Conservation (phyloP, 768 basidiomycete genomes). For the Phylloporus sp. region DNA sequence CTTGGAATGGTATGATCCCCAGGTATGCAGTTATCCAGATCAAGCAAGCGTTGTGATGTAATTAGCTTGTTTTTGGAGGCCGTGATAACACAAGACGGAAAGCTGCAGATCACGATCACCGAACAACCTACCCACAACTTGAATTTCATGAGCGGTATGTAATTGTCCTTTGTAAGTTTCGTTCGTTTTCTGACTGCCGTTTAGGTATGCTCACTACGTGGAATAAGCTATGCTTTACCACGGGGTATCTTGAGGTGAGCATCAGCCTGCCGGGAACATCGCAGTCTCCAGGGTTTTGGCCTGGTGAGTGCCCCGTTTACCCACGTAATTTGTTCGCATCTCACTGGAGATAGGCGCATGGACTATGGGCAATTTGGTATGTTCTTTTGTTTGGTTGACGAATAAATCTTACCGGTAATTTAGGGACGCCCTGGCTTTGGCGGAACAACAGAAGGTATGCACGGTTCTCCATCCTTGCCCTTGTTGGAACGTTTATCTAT, state of each 20-base stretch:
- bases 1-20: constrained; percentile 80
- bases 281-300: constrained; percentile 74
- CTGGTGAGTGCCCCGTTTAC: constrained; percentile 47
- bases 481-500: neutral
- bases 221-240: constrained; percentile 95
- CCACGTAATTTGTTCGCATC: neutral
- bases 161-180: neutral
- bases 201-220: constrained; percentile 73
- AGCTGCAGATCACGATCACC: constrained; percentile 74
- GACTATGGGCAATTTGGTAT: constrained; percentile 68
- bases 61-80: constrained; percentile 33
- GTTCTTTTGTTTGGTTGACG: neutral
- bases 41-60: neutral
- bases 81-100: constrained; percentile 71
- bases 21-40: constrained; percentile 35
- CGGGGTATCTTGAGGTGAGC: constrained; percentile 84
- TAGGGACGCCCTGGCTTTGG: constrained; percentile 86
- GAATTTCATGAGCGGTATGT: constrained; percentile 75
- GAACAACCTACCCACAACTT: constrained; percentile 69
- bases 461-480: neutral
- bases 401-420: constrained; percentile 24
- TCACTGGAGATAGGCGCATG: constrained; percentile 44
- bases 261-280: constrained; percentile 67
- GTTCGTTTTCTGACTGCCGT: constrained; percentile 3
- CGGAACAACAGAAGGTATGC: constrained; percentile 73